Evolutionary conservation across 2,329 filamentous ascomycete genomes (phyloP), one percentile per base, ranked within the genome.

Genomic region (Monosporascus sp.): DNA sequence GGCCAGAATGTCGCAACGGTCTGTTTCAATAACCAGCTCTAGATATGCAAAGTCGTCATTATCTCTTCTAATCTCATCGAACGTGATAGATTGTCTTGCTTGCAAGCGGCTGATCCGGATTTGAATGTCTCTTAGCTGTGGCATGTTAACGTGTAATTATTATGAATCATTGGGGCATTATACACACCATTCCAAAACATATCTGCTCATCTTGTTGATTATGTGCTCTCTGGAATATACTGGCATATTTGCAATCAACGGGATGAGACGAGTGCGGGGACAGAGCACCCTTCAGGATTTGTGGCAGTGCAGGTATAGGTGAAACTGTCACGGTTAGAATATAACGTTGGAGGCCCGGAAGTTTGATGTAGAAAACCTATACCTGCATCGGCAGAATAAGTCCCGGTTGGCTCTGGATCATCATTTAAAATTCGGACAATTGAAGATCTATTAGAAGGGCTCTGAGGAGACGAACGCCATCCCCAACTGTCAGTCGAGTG

Each of bases 121-220:
- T 37, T 49, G 52, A 44, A 54, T 41, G 36, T 51, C 49, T 46
- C 47, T 51, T n/a, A 54, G 22, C 52, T 54, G 20, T 35, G 31
- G 39, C 20, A 49, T 37, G 41, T 54, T 46, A 54, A 50, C 27
- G 22, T 39, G 35, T 15, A n/a, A n/a, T n/a, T n/a, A 38, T 17
- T 2, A 15, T 15, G 25, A 35, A n/a, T n/a, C 14, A 25, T 25
- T 25, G 6, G 20, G 22, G 17, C 22, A 35, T 15, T 6, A 48
- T 20, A 39, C 52, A 6, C 31, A 59, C 57, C 57, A 57, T 57
- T 44, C 57, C 57, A 45, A 55, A 59, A 43, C 57, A 59, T 48
- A 53, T 52, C 35, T 51, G 36, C 9, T 50, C 38, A 8, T 20
- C 38, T 18, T n/a, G 38, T n/a, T 41, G 7, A 17, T 41, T n/a